phyloP scores from a whole-genome alignment of 495 filamentous ascomycete genomes.

The Aspergillus panamensis region DNA sequence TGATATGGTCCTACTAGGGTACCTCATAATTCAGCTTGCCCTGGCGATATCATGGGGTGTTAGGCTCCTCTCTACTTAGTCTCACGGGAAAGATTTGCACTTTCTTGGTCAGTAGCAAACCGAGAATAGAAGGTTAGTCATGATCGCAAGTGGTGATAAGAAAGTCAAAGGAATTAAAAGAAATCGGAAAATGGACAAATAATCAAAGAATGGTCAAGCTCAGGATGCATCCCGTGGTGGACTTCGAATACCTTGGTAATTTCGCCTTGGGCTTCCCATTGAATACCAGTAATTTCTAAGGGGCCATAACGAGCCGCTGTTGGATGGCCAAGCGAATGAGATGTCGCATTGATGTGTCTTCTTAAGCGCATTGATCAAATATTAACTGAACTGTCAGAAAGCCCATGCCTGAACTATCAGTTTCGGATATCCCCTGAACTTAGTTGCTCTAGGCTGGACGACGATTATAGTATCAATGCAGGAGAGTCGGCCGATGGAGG shows the following conservation, averaged over 20 bases:
- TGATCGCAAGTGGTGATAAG: neutral
- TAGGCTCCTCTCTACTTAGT: neutral
- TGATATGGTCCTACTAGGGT: too few relatives aligned
- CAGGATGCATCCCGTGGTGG: neutral
- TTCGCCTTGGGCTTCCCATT: neutral
- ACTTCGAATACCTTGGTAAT: neutral
- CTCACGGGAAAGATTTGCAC: neutral
- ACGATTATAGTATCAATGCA: neutral
- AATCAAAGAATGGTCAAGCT: neutral
- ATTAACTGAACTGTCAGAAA: constrained; percentile 6
- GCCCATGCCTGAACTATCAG: constrained; percentile 16
- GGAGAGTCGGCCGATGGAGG: constrained; percentile 4
- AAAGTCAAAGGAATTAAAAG: neutral
- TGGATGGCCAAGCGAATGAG: constrained; percentile 3
- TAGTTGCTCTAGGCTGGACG: neutral
- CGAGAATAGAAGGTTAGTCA: neutral
- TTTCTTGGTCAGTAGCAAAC: neutral
- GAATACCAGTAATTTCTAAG: neutral
- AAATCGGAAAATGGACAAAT: too few relatives aligned
- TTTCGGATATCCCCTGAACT: constrained; percentile 7
- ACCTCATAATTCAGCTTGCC: too few relatives aligned
- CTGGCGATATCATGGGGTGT: neutral
- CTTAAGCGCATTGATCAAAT: constrained; percentile 2
- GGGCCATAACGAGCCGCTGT: neutral
- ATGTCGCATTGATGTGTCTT: constrained; percentile 13